Percentiles rank a stretch among this genome's conserved stretches.
Evolutionary conservation across 371 early-diverging fungal species (phyloP).

Genomic region (Mortierella sp.): DNA sequence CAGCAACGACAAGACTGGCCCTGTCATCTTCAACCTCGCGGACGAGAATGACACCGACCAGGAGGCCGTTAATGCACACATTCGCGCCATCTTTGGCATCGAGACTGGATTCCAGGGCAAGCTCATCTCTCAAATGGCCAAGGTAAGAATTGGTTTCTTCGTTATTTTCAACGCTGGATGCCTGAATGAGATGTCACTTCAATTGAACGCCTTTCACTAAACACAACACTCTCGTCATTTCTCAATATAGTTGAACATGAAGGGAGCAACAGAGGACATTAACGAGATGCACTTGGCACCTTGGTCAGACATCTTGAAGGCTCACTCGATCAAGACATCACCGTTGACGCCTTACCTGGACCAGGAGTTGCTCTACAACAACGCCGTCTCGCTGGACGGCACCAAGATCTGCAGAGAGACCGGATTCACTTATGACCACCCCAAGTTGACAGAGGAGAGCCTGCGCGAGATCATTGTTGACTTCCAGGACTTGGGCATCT

Average conservation of each 20-base stretch:
- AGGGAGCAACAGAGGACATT: slow-evolving; percentile 88
- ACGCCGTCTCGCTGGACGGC: slow-evolving; percentile 84
- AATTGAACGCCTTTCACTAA: not conserved
- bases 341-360: slow-evolving; percentile 95
- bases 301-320: slow-evolving; percentile 75
- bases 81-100: slow-evolving; percentile 83
- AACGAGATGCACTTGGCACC: slow-evolving; percentile 93
- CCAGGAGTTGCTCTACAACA: slow-evolving; percentile 88
- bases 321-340: slow-evolving; percentile 76
- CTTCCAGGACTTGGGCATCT: slow-evolving; percentile 73
- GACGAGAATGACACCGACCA: slow-evolving; percentile 91
- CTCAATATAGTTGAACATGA: slow-evolving; percentile 75
- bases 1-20: slow-evolving; percentile 57
- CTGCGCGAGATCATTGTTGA: slow-evolving; percentile 78
- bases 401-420: slow-evolving; percentile 78
- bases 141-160: slow-evolving; percentile 62
- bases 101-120: slow-evolving; percentile 90
- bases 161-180: not conserved
- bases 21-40: slow-evolving; percentile 79
- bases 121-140: slow-evolving; percentile 86
- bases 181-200: not conserved
- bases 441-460: slow-evolving; percentile 74
- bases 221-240: not conserved
- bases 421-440: slow-evolving; percentile 79
- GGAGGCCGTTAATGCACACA: slow-evolving; percentile 78